These are phyloP conservation scores for Metarhizium robertsii DNA, from an alignment of 2,329 filamentous ascomycete species.

Conservation along the genomic window DNA sequence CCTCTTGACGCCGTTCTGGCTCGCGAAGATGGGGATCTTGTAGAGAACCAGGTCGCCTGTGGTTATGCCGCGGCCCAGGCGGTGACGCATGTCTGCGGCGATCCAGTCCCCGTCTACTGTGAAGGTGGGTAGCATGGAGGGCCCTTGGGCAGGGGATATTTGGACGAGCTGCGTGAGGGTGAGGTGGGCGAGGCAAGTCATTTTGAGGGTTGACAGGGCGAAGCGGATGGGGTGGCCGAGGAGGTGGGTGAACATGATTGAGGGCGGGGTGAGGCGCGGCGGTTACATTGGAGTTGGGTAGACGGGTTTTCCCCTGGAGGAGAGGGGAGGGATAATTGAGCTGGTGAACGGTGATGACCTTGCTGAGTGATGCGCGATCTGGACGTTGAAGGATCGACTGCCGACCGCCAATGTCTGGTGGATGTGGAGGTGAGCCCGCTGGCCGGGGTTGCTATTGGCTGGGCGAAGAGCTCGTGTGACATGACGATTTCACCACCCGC, in stretches of 20 bases:
- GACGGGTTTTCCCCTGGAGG: no score
- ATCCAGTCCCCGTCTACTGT: constrained; percentile 57
- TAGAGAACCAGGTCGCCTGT: constrained; percentile 85
- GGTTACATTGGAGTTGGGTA: no score
- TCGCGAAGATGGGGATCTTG: constrained; percentile 59
- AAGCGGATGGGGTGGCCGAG: constrained; percentile 30
- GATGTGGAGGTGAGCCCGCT: no score
- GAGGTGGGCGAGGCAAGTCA: constrained; percentile 32
- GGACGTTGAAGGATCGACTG: background rate
- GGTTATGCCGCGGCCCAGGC: constrained; percentile 51
- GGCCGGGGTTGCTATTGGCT: no score
- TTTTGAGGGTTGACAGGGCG: constrained; percentile 23
- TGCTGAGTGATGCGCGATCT: no score
- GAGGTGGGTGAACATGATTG: constrained; percentile 17
- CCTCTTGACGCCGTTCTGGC: constrained; percentile 63
- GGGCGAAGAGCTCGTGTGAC: no score
- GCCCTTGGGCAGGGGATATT: constrained; percentile 53
- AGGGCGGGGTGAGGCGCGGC: background rate
- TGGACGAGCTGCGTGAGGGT: constrained; percentile 52
- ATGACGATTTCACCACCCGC: background rate
- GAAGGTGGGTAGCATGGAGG: constrained; percentile 87
- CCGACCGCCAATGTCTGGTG: background rate
- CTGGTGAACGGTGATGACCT: no score
- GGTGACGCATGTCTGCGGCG: constrained; percentile 57
- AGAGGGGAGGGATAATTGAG: no score